Evolutionary conservation across 2,329 filamentous ascomycete genomes (phyloP).

Genomic region (Berkeleyomyces basicola): DNA sequence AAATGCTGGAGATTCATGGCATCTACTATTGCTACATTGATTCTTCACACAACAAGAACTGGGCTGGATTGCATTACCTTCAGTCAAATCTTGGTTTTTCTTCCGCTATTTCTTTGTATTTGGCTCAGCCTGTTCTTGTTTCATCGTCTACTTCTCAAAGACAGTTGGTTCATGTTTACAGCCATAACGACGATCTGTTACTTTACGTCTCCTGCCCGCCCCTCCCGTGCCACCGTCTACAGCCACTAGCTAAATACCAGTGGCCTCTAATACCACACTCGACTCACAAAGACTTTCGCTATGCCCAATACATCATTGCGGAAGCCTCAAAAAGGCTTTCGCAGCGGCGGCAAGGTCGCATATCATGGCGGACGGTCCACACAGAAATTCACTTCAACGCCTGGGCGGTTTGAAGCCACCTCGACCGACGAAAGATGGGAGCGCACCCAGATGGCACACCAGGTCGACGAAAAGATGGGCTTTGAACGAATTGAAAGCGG

Average conservation of each 20-base stretch:
- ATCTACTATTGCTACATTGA: too few relatives aligned
- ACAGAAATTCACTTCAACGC: conserved; percentile 63
- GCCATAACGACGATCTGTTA: too few relatives aligned
- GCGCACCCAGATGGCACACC: conserved; percentile 63
- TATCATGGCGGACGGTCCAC: conserved; percentile 52
- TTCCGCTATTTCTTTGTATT: too few relatives aligned
- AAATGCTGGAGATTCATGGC: too few relatives aligned
- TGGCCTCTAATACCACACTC: not conserved
- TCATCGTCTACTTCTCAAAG: too few relatives aligned
- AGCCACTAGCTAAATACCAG: not conserved
- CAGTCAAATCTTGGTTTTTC: too few relatives aligned
- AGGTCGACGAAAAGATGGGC: conserved; percentile 88
- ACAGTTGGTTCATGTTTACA: too few relatives aligned
- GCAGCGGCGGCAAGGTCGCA: conserved; percentile 49
- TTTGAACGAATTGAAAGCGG: conserved; percentile 84
- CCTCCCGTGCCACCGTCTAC: not conserved
- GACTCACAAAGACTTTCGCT: conserved; percentile 15
- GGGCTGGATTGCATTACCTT: too few relatives aligned
- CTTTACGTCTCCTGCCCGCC: too few relatives aligned
- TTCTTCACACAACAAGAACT: too few relatives aligned
- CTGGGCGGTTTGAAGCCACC: conserved; percentile 61
- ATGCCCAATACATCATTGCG: conserved; percentile 47
- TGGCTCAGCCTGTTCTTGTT: too few relatives aligned
- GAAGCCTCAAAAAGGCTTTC: conserved; percentile 48
- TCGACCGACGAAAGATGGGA: conserved; percentile 89